Percentiles rank a stretch among this genome's conserved stretches.
Evolutionary conservation across 192 early-diverging fungal genomes (phyloP).

Genomic region (Backusella mclennaniae): DNA sequence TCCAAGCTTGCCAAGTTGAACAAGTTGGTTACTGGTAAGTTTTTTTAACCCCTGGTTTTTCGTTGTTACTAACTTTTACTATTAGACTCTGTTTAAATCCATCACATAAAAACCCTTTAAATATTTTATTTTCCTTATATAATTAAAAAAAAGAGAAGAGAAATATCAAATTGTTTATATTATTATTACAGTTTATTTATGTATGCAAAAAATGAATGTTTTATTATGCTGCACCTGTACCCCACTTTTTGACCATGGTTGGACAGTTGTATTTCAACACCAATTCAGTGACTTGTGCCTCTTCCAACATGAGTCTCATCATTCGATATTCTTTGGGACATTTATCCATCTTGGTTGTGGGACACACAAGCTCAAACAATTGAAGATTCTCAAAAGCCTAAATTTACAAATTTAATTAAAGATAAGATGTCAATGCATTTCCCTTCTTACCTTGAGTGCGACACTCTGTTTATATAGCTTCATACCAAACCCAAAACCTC

Average conservation of each 20-base stretch:
- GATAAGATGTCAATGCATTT: neutral
- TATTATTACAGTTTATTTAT: neutral
- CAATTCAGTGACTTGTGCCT: slow-evolving; percentile 60
- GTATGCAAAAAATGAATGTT: too few species aligned
- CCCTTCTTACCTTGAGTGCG: slow-evolving; percentile 68
- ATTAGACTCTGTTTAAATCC: neutral
- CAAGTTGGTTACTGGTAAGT: slow-evolving; percentile 76
- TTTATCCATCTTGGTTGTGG: slow-evolving; percentile 44
- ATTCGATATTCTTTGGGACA: slow-evolving; percentile 87
- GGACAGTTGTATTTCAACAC: slow-evolving; percentile 66
- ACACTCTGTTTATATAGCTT: slow-evolving; percentile 75
- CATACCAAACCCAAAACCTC: slow-evolving; percentile 58
- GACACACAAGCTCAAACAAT: slow-evolving; percentile 66
- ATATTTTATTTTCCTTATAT: neutral
- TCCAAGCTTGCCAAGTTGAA: slow-evolving; percentile 96
- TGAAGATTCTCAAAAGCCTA: slow-evolving; percentile 81
- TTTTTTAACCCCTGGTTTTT: neutral
- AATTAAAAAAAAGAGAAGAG: neutral
- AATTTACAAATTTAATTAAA: neutral
- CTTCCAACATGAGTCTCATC: slow-evolving; percentile 78
- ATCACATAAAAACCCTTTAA: neutral
- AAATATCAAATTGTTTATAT: slow-evolving; percentile 7
- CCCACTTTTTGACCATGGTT: slow-evolving; percentile 62
- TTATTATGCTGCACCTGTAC: slow-evolving; percentile 21
- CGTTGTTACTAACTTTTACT: neutral